These are phyloP conservation scores for Aphanomyces stellatus DNA, from an alignment of 352 stramenopile species.

Conservation along the genomic window DNA sequence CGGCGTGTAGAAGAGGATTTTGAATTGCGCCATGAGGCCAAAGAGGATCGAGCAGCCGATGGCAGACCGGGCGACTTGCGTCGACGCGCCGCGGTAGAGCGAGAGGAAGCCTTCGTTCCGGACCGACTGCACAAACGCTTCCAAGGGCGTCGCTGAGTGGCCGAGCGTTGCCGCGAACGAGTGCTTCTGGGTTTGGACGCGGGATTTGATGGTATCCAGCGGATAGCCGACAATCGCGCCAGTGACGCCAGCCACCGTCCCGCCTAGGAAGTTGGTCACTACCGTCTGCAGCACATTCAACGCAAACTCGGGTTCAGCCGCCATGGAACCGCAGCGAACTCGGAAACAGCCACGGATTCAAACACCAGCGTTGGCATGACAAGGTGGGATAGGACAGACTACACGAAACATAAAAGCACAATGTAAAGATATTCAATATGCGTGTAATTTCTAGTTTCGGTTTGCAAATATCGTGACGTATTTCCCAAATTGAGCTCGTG, in stretches of 20 bases:
- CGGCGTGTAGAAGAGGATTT: slow-evolving; percentile 59
- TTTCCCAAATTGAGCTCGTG: no score
- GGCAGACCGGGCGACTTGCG: slow-evolving; percentile 56
- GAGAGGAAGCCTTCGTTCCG: slow-evolving; percentile 41
- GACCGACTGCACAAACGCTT: slow-evolving; percentile 51
- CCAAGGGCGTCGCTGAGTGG: slow-evolving; percentile 24
- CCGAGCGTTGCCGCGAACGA: neutral
- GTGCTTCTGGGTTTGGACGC: slow-evolving; percentile 52
- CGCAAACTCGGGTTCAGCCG: neutral
- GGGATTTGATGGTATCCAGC: slow-evolving; percentile 57
- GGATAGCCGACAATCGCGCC: slow-evolving; percentile 56
- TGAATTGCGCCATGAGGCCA: slow-evolving; percentile 65
- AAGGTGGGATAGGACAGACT: no score
- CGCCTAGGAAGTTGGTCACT: slow-evolving; percentile 54
- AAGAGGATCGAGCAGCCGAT: slow-evolving; percentile 64
- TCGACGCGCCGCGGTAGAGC: slow-evolving; percentile 56
- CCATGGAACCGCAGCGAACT: neutral
- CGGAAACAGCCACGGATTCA: no score
- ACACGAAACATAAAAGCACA: no score
- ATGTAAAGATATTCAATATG: no score
- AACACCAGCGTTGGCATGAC: neutral
- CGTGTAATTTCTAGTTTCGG: no score
- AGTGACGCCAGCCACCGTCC: slow-evolving; percentile 43
- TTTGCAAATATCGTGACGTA: no score
- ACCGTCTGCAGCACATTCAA: slow-evolving; percentile 1